Evolutionary conservation across 495 filamentous ascomycete genomes (phyloP), one percentile per base, ranked within the genome.

Genomic region (Penicillium silybi): DNA sequence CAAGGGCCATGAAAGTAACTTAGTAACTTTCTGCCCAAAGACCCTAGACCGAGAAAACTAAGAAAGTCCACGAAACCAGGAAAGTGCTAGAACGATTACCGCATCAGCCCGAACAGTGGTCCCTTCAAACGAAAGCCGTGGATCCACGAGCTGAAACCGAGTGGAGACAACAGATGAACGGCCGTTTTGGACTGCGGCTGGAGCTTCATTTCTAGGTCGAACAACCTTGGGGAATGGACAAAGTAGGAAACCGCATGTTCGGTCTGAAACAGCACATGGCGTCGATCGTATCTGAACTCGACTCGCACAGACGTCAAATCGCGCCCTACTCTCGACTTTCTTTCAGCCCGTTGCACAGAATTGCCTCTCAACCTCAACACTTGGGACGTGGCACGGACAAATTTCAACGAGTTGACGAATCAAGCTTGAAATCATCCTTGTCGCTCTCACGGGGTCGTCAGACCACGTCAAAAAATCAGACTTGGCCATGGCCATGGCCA

Each of bases 261-360:
- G 18, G 53, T 57, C 57, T 60, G 57, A 60, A 60, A 60, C 57
- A 56, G 51, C 54, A 62, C 59, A 62, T 58, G 59, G 58, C 44
- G 43, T 19, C 43, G 41, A 48, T 50, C 42, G 47, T 20, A 43
- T 15, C 23, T 32, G 22, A 39, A 22, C 39, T 46, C 43, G 44
- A 48, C 44, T 39, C 48, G 54, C 54, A 57, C 54, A 40, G 54
- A 44, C 54, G 29, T 32, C 8, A 2, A 32, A 13, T 11, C 11
- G 29, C 29, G 29, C 29, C 29, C 29, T 8, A 32, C 6, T n/a
- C n/a, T n/a, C n/a, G n/a, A n/a, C 1, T 13, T 32, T 32, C 29
- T 32, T 32, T 32, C 29, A 29, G 26, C 29, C 11, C 29, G 26
- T 32, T 10, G 11, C 8, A 15, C 37, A 16, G 16, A 39, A 10